phyloP scores from a whole-genome alignment of 1,139 yeast genomes.

The Torulaspora globosa region DNA sequence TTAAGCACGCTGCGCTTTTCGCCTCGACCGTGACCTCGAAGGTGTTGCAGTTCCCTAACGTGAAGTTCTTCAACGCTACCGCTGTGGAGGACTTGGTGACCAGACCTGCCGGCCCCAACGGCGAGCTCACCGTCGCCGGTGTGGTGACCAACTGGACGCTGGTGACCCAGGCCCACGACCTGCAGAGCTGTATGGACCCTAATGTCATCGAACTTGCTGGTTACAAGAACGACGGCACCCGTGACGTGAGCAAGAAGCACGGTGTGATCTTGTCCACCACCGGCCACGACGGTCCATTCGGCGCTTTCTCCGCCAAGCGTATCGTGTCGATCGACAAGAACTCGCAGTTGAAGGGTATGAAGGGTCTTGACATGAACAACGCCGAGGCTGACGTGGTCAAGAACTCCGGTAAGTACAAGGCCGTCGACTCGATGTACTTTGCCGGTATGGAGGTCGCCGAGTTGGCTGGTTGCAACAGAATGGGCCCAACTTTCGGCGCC shows the following conservation, averaged over 20 bases:
- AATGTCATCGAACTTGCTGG: slow-evolving; percentile 53
- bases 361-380: slow-evolving; percentile 72
- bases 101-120: slow-evolving; percentile 52
- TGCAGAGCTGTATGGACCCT: slow-evolving; percentile 81
- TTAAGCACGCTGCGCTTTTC: slow-evolving; percentile 75
- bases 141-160: slow-evolving; percentile 82
- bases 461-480: slow-evolving; percentile 71
- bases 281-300: slow-evolving; percentile 83
- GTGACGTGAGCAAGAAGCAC: slow-evolving; percentile 43
- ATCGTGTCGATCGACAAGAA: slow-evolving; percentile 44
- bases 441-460: slow-evolving; percentile 83
- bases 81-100: slow-evolving; percentile 80
- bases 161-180: slow-evolving; percentile 71
- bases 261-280: slow-evolving; percentile 68
- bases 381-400: slow-evolving; percentile 78
- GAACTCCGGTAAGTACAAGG: slow-evolving; percentile 55
- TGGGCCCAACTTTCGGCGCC: slow-evolving; percentile 85
- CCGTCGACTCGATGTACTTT: slow-evolving; percentile 66
- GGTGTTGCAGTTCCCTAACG: slow-evolving; percentile 67
- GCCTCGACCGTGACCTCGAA: slow-evolving; percentile 68
- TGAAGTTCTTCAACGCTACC: slow-evolving; percentile 74
- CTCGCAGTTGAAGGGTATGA: slow-evolving; percentile 62
- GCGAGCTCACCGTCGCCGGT: slow-evolving; percentile 65
- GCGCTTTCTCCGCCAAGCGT: slow-evolving; percentile 71
- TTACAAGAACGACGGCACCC: slow-evolving; percentile 34